A percentile compares a stretch with the other conserved stretches of the same genome.
Evolutionary conservation across 148 eudicot genomes (phyloP).

Genomic region (Vaccinium darrowii): DNA sequence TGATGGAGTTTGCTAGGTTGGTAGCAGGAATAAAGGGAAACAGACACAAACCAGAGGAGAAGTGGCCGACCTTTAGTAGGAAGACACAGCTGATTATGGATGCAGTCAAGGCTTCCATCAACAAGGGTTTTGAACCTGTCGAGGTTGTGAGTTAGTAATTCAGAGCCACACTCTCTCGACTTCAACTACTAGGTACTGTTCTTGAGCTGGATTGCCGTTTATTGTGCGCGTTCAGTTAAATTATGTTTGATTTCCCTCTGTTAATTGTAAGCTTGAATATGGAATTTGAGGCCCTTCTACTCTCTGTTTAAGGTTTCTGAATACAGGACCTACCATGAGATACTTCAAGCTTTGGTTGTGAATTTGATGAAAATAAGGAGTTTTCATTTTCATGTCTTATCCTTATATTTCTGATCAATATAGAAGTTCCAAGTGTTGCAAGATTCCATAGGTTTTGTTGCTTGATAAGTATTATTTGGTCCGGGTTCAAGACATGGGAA

Average conservation of each 20-base stretch:
- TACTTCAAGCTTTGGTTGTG: background rate
- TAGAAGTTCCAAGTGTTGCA: too few relatives aligned
- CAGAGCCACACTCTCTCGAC: background rate
- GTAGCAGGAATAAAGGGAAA: background rate
- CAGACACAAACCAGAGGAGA: background rate
- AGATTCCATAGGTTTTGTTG: too few relatives aligned
- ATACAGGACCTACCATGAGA: background rate
- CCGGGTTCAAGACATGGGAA: too few relatives aligned
- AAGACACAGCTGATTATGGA: constrained; percentile 2
- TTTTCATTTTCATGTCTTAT: background rate
- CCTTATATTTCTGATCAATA: background rate
- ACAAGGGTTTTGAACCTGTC: background rate
- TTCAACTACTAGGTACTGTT: background rate
- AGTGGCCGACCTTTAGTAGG: constrained; percentile 9
- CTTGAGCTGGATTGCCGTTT: background rate
- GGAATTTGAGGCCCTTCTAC: background rate
- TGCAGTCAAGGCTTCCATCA: constrained; percentile 6
- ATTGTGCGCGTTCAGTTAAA: background rate
- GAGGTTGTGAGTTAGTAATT: background rate
- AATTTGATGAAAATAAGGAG: background rate
- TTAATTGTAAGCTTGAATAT: background rate
- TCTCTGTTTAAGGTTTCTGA: background rate
- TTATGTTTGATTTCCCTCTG: background rate
- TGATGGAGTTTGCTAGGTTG: constrained; percentile 11
- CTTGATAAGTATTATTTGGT: too few relatives aligned